These are phyloP conservation scores for Candida dubliniensis DNA, from an alignment of 1,139 yeast species.

Conservation along the genomic window DNA sequence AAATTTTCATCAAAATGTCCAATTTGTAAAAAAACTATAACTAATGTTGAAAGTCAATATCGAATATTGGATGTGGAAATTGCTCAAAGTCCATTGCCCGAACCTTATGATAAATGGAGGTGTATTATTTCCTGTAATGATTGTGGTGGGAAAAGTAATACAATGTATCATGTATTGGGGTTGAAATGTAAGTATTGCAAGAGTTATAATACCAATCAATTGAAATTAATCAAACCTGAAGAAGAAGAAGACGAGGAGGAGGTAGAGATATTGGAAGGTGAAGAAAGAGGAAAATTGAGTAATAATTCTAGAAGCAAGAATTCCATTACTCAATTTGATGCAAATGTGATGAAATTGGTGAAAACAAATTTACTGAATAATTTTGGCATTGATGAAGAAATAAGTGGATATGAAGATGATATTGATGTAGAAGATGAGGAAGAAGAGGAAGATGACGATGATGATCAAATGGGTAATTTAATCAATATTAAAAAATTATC, in stretches of 20 bases:
- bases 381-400: constrained; percentile 31
- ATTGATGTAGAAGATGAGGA: constrained; percentile 19
- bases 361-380: constrained; percentile 40
- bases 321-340: constrained; percentile 12
- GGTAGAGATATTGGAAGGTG: constrained; percentile 8
- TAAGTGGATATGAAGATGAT: constrained; percentile 8
- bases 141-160: constrained; percentile 80
- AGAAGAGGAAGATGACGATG: constrained; percentile 19
- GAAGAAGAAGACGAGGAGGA: constrained; percentile 38
- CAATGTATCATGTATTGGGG: constrained; percentile 81
- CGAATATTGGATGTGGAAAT: constrained; percentile 84
- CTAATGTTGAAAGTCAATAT: constrained; percentile 87
- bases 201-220: constrained; percentile 81
- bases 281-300: neutral
- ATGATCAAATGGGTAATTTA: constrained; percentile 23
- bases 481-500: constrained; percentile 32
- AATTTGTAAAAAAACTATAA: constrained; percentile 77
- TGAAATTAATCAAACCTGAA: constrained; percentile 60
- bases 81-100: constrained; percentile 71
- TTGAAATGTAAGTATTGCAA: constrained; percentile 82
- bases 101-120: constrained; percentile 75
- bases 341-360: constrained; percentile 30
- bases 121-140: constrained; percentile 84
- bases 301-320: too few species aligned
- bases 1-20: constrained; percentile 89